Base-by-base conservation (phyloP, 257 asterid genomes). In the Nicotiana noctiflora region DNA sequence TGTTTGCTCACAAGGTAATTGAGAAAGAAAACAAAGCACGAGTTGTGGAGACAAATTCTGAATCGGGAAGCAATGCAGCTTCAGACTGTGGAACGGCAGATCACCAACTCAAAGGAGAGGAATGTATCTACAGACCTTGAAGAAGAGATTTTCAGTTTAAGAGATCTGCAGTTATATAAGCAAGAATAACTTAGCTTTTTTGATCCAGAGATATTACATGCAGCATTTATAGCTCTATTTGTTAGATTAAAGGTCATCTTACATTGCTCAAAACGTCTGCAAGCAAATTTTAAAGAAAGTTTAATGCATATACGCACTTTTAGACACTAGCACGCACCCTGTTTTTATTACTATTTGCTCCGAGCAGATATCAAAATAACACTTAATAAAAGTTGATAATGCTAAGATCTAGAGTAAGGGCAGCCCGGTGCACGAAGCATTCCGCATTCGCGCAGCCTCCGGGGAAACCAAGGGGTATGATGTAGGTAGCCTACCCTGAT, bases 21-120 rank as follows among this genome's bases (percentile, higher is more conserved):
- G 97, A 95, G 89, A 93, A 87, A 80, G 98, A 92, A 82, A 81
- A 44, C 76, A 75, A 1, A 83, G 57, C 21, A 4, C 64, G 60
- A 83, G 82, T 53, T 34, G 5, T 1, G 80, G 90, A 88, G 68
- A 77, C 57, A 2, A 77, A 84, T 56, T 90, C 91, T 0, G 97
- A 91, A 77, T 92, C 98, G 7, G 93, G 92, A 31, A 87, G 93
- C 21, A 95, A 95, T 27, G 8, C 53, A 34, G 87, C 82, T 82
- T 85, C 87, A 49, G 82, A 81, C 34, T 82, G 87, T 80, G 90
- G 90, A 6, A 94, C 55, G n/a, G 96, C 87, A 3, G 93, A 89
- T 87, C 90, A 59, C 90, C 93, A 18, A 79, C 82, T 5, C 87
- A 89, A 53, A 88, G 83, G 32, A 84, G 79, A 52, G 87, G 5